phyloP scores from a whole-genome alignment of 2,329 filamentous ascomycete genomes.

The Trichoderma koningiopsis region DNA sequence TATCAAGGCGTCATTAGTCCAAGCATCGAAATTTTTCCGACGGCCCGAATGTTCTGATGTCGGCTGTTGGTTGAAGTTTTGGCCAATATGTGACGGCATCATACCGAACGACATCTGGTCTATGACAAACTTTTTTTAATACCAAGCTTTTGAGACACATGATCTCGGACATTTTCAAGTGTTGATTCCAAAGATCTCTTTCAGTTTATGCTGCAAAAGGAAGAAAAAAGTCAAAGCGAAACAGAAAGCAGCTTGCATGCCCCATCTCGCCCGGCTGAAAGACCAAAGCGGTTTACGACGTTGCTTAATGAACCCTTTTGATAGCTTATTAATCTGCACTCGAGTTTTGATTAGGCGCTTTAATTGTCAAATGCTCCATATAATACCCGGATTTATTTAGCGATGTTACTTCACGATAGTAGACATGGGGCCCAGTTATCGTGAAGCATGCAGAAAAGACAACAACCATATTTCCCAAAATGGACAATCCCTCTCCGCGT shows the following conservation, averaged over 20 bases:
- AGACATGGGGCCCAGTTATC: neutral
- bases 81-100: neutral
- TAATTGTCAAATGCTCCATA: neutral
- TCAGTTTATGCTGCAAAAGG: neutral
- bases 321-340: neutral
- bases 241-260: neutral
- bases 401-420: neutral
- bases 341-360: neutral
- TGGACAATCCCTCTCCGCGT: neutral
- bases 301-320: neutral
- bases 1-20: neutral
- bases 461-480: neutral
- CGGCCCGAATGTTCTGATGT: neutral
- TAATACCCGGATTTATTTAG: neutral
- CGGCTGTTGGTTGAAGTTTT: neutral
- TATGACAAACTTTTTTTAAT: no score
- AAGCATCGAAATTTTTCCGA: neutral
- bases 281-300: neutral
- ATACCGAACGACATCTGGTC: neutral
- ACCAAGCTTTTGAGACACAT: neutral
- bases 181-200: neutral
- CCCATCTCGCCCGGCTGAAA: neutral
- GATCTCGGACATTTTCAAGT: neutral
- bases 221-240: neutral
- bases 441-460: neutral